Evolutionary conservation across 2,329 filamentous ascomycete genomes (phyloP).

Genomic region (Xylariaceae sp.): DNA sequence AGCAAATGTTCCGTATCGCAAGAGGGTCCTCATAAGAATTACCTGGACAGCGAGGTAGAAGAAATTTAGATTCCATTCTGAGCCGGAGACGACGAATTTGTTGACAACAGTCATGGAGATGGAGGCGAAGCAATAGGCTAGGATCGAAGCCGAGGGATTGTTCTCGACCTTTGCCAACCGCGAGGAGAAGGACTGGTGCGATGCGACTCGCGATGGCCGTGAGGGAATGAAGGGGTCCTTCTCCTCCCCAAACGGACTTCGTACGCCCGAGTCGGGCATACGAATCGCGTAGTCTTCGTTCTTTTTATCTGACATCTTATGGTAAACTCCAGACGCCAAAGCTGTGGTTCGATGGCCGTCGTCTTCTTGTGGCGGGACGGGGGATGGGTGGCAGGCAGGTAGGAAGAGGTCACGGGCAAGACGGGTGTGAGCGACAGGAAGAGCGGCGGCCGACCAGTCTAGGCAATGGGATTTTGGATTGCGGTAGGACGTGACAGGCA

Average conservation of each 20-base stretch:
- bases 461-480: not conserved
- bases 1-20: constrained; percentile 7
- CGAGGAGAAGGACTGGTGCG: constrained; percentile 34
- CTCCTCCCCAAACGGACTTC: constrained; percentile 46
- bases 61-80: constrained; percentile 92
- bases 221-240: constrained; percentile 46
- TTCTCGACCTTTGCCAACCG: constrained; percentile 57
- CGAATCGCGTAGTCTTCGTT: constrained; percentile 75
- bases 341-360: not conserved
- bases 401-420: constrained; percentile 8
- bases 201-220: constrained; percentile 38
- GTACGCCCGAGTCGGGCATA: constrained; percentile 57
- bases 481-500: constrained; percentile 4
- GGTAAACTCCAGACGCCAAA: constrained; percentile 8
- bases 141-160: constrained; percentile 73
- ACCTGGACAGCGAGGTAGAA: constrained; percentile 92
- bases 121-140: constrained; percentile 91
- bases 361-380: constrained; percentile 1
- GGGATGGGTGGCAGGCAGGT: not conserved
- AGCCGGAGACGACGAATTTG: constrained; percentile 93
- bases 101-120: constrained; percentile 99
- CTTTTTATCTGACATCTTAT: constrained; percentile 80
- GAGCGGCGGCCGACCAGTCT: constrained; percentile 2
- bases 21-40: constrained; percentile 28
- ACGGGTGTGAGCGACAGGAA: not conserved